Conservation (phyloP, 768 basidiomycete genomes). For the Xerocomus brunneocitrinus region DNA sequence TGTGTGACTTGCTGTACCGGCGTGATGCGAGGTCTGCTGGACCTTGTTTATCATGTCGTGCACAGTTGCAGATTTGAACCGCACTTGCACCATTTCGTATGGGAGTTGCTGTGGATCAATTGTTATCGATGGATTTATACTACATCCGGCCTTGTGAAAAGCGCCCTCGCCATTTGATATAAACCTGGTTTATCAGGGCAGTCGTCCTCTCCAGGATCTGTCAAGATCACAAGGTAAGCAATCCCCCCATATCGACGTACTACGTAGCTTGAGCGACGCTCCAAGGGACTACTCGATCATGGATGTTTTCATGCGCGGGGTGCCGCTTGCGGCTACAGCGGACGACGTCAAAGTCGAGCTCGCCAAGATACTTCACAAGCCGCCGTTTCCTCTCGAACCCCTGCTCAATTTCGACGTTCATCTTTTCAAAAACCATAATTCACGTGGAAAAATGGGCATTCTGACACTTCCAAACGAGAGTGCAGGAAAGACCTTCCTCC, state of each 20-base stretch:
- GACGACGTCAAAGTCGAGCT: constrained; percentile 33
- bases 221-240: constrained; percentile 19
- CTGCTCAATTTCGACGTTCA: constrained; percentile 33
- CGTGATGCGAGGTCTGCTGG: neutral
- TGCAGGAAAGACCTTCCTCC: constrained; percentile 24
- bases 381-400: constrained; percentile 27
- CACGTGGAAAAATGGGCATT: constrained; percentile 26
- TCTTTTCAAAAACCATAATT: constrained; percentile 23
- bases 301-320: constrained; percentile 34
- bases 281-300: constrained; percentile 17
- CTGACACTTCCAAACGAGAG: constrained; percentile 26
- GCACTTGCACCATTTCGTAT: constrained; percentile 3
- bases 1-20: constrained; percentile 1
- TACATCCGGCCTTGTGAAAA: neutral
- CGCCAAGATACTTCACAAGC: constrained; percentile 31
- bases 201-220: constrained; percentile 1
- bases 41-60: neutral
- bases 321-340: constrained; percentile 24
- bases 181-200: constrained; percentile 5
- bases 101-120: constrained; percentile 6
- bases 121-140: constrained; percentile 17
- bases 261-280: neutral
- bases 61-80: constrained; percentile 5
- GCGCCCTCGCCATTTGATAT: constrained; percentile 3
- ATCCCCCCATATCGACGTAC: neutral